A percentile compares a stretch with the other conserved stretches of the same genome.
These are phyloP conservation scores for Cytospora mali DNA, from an alignment of 2,329 filamentous ascomycete genomes.

Conservation along the genomic window DNA sequence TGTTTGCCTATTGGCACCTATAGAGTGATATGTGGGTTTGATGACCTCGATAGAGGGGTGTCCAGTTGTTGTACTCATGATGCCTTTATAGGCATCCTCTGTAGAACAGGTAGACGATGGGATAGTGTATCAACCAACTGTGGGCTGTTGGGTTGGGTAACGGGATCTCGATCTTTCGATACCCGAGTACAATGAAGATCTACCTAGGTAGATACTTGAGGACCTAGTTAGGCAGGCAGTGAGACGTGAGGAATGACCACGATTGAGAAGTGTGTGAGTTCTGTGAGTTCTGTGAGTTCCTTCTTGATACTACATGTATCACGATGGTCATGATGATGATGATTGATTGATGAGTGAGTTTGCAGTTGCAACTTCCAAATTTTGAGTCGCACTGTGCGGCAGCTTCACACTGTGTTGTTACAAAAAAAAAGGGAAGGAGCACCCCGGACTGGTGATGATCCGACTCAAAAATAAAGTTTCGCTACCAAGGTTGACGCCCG, in stretches of 20 bases:
- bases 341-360: conserved; percentile 10
- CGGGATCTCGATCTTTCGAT: no score
- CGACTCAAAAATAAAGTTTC: conserved; percentile 23
- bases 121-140: no score
- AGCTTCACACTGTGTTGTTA: conserved; percentile 18
- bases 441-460: not conserved
- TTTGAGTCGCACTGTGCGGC: conserved; percentile 22
- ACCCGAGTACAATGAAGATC: no score
- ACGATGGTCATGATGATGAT: not conserved
- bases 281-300: no score
- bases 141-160: not conserved
- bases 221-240: not conserved
- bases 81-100: not conserved
- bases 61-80: not conserved
- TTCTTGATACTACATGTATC: not conserved
- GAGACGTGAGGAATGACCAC: not conserved
- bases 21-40: conserved; percentile 60
- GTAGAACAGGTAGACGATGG: not conserved
- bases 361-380: conserved; percentile 18
- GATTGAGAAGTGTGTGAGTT: not conserved
- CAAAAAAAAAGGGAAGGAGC: not conserved
- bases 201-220: no score
- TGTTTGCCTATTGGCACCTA: conserved; percentile 88
- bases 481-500: conserved; percentile 19
- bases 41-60: conserved; percentile 13